Evolutionary conservation across 768 basidiomycete species (phyloP), one percentile per base, ranked within the genome.

Genomic region (Phanerodontia chrysosporium): DNA sequence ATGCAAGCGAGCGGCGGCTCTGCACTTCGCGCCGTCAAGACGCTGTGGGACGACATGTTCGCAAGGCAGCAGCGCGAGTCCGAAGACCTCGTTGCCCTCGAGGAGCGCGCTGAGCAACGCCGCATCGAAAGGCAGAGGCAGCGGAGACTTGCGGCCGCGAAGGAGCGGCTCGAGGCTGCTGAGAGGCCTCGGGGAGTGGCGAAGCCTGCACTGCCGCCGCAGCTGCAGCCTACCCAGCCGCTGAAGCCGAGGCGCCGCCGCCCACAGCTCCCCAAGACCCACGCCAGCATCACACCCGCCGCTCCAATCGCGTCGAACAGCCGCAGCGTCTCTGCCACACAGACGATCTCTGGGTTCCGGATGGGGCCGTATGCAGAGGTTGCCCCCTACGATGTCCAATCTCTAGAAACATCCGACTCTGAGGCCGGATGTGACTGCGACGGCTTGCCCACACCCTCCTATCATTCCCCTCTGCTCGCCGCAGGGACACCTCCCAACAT

Each of bases 41-140:
- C 55, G 18, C 35, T 49, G 24, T 70, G 69, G 69, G 69, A 69
- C 58, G 65, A 66, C 55, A 61, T 70, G 35, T 65, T 70, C 22
- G 57, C 46, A 36, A 58, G 68, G 22, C 66, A 70, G 46, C 65
- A 69, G 55, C 51, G 53, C 52, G 67, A 67, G 58, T 51, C 58
- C 21, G 65, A 67, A 55, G 66, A 67, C 45, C 55, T 66, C 32
- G 56, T 70, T 21, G 58, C 54, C 25, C 51, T 51, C 48, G 69
- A 70, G 58, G 69, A 65, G 55, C 53, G 45, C 9, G 25, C 27
- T n/a, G 55, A 53, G 51, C 46, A 46, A 45, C 58, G 53, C 22
- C 22, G 45, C 27, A 2, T 42, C 10, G 10, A 42, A 18, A 42
- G 18, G 39, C 22, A 27, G 8, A 57, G 21, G 46, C 8, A 14